phyloP scores from a whole-genome alignment of 2,329 filamentous ascomycete species.

The Tolypocladium endophyticum region DNA sequence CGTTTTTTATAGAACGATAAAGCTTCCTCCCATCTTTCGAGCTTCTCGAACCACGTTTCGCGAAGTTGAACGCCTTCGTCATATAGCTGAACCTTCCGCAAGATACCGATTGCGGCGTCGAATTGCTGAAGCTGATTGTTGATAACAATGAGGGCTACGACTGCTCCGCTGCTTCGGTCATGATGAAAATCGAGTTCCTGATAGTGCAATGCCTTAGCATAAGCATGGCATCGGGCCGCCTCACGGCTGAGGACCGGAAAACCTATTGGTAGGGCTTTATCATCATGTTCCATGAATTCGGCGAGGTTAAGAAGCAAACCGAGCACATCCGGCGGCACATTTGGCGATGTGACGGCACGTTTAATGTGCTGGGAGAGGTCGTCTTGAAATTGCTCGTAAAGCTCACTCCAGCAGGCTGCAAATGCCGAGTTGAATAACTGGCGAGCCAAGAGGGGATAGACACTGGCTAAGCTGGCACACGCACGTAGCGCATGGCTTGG shows the following conservation, averaged over 20 bases:
- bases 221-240: constrained; percentile 92
- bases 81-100: constrained; percentile 91
- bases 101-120: constrained; percentile 93
- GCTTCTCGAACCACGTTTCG: constrained; percentile 97
- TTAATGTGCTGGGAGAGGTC: constrained; percentile 94
- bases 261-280: constrained; percentile 94
- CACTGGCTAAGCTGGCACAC: constrained; percentile 81
- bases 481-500: constrained; percentile 90
- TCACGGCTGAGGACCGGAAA: constrained; percentile 90
- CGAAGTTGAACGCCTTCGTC: constrained; percentile 86
- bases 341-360: constrained; percentile 84
- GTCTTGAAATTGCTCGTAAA: constrained; percentile 94
- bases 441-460: constrained; percentile 82
- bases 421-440: constrained; percentile 98
- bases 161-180: constrained; percentile 88
- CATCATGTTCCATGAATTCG: constrained; percentile 99
- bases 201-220: constrained; percentile 94
- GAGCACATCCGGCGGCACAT: constrained; percentile 90
- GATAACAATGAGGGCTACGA: constrained; percentile 95
- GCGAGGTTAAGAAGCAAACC: constrained; percentile 90
- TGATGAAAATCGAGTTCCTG: constrained; percentile 97
- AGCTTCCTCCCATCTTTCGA: constrained; percentile 96
- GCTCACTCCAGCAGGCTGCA: constrained; percentile 95
- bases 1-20: constrained; percentile 83
- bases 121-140: constrained; percentile 99